Conservation (phyloP, 2,329 filamentous ascomycete species). For the Diaporthe batatas region DNA sequence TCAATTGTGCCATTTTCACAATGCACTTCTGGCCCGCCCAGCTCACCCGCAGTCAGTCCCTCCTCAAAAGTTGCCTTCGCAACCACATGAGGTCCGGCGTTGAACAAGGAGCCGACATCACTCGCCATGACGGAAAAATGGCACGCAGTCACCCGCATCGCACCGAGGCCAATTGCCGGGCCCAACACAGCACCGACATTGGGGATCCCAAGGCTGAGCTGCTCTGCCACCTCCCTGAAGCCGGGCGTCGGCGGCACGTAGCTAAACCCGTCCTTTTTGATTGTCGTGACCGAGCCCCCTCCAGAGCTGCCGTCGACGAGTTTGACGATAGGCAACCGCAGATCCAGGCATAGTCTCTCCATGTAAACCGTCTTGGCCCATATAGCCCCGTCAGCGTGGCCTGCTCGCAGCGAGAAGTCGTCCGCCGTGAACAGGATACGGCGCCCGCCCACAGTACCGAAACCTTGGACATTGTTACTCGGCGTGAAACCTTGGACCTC, state of each 20-base stretch:
- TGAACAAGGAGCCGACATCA: constrained; percentile 72
- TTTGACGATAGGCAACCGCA: constrained; percentile 72
- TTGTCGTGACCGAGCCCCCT: constrained; percentile 72
- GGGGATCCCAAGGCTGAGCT: constrained; percentile 73
- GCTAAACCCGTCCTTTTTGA: constrained; percentile 66
- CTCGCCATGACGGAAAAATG: constrained; percentile 77
- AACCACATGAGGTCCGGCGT: constrained; percentile 74
- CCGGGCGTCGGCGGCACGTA: constrained; percentile 71
- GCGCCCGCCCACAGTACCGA: constrained; percentile 65
- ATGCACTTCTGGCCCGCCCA: constrained; percentile 72
- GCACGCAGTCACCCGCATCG: constrained; percentile 71
- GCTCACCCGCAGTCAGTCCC: constrained; percentile 68
- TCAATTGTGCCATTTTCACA: constrained; percentile 77
- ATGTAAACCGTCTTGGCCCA: constrained; percentile 71
- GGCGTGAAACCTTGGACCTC: constrained; percentile 66
- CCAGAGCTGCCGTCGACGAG: constrained; percentile 74
- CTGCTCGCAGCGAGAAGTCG: constrained; percentile 73
- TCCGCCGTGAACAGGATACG: constrained; percentile 73
- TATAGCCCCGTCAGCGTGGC: constrained; percentile 73
- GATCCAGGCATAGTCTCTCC: constrained; percentile 70
- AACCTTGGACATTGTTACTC: constrained; percentile 73
- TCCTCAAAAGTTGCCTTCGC: constrained; percentile 75
- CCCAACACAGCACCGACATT: constrained; percentile 74
- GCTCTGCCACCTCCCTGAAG: constrained; percentile 66
- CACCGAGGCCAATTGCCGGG: constrained; percentile 73